Evolutionary conservation across 2,329 filamentous ascomycete species (phyloP).

Genomic region (Zymoseptoria brevis): DNA sequence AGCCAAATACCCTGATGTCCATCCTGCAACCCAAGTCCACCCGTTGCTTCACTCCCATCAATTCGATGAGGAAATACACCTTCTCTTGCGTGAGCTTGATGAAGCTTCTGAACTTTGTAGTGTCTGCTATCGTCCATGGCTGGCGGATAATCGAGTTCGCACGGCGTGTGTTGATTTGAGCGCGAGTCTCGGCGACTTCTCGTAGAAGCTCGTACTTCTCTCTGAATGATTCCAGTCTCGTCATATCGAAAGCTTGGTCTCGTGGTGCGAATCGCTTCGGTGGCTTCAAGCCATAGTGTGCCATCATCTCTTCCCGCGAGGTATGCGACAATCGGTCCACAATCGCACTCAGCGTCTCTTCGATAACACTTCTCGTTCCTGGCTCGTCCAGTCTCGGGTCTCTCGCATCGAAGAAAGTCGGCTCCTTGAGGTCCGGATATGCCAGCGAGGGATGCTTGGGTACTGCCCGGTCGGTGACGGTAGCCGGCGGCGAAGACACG

Average conservation of each 20-base stretch:
- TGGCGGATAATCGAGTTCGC: conserved; percentile 26
- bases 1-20: conserved; percentile 42
- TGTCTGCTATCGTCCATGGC: conserved; percentile 37
- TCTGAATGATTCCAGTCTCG: conserved; percentile 38
- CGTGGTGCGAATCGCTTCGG: conserved; percentile 33
- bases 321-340: conserved; percentile 35
- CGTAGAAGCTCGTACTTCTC: conserved; percentile 38
- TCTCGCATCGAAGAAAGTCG: conserved; percentile 38
- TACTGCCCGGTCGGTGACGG: conserved; percentile 38
- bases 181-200: conserved; percentile 30
- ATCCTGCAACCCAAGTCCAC: conserved; percentile 38
- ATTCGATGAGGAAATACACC: conserved; percentile 37
- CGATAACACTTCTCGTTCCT: conserved; percentile 31
- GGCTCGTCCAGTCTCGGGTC: conserved; percentile 37
- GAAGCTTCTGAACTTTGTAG: conserved; percentile 34
- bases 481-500: conserved; percentile 36
- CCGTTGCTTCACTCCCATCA: conserved; percentile 37
- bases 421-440: conserved; percentile 38
- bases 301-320: conserved; percentile 38
- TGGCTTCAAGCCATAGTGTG: conserved; percentile 38
- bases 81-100: conserved; percentile 35
- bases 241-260: conserved; percentile 37
- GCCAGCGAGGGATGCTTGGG: conserved; percentile 37
- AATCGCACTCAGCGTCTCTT: conserved; percentile 37
- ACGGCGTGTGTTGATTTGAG: conserved; percentile 26